These are phyloP conservation scores for Acanthamoeba divionensis DNA, from an alignment of 208 protist species.

Conservation along the genomic window DNA sequence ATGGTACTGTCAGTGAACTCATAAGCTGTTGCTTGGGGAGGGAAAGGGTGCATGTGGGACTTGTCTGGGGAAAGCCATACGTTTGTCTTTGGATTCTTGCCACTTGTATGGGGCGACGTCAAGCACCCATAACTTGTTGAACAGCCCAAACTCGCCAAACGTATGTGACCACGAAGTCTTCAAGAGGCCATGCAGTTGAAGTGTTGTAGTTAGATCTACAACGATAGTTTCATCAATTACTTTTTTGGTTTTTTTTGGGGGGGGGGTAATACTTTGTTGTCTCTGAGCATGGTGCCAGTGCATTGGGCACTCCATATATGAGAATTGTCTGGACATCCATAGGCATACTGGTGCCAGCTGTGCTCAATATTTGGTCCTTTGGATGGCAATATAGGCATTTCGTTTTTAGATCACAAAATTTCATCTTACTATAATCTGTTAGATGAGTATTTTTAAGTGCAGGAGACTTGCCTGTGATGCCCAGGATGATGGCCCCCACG, in stretches of 20 bases:
- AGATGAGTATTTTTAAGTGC: neutral
- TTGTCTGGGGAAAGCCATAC: neutral
- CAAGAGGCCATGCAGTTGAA: no score
- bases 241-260: neutral
- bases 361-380: neutral
- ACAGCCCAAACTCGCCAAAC: neutral
- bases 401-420: neutral
- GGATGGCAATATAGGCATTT: neutral
- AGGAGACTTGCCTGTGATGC: neutral
- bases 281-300: neutral
- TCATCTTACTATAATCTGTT: neutral
- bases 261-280: neutral
- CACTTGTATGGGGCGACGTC: slow-evolving; percentile 25
- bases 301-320: neutral
- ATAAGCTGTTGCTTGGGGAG: neutral
- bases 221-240: neutral
- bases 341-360: neutral
- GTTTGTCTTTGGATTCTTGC: neutral
- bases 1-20: no score
- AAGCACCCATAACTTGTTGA: slow-evolving; percentile 48
- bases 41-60: no score
- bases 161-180: slow-evolving; percentile 40
- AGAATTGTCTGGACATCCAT: neutral
- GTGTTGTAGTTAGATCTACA: neutral
- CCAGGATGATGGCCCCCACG: neutral